These are phyloP conservation scores for Sporothrix globosa DNA, from an alignment of 2,329 filamentous ascomycete genomes.

Conservation along the genomic window DNA sequence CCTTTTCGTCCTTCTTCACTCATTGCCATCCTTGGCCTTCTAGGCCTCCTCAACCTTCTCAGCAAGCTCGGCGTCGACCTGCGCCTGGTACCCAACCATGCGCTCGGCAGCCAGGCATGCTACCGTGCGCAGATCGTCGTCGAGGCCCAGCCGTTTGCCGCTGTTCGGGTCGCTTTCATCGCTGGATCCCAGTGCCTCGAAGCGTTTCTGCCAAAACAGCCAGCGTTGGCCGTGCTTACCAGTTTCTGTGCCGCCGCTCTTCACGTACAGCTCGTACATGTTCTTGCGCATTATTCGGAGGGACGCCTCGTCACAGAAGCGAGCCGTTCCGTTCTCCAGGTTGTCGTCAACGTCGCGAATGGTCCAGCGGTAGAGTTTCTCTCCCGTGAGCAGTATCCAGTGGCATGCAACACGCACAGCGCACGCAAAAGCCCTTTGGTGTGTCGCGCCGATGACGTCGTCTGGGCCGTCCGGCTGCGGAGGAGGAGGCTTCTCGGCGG, in stretches of 20 bases:
- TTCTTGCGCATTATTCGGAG: not conserved
- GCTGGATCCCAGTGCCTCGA: not conserved
- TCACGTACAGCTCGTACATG: not conserved
- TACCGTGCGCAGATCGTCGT: not conserved
- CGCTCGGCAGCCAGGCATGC: constrained; percentile 16
- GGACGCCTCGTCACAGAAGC: not conserved
- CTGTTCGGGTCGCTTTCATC: constrained; percentile 11
- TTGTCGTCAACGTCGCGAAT: constrained; percentile 20
- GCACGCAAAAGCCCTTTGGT: not conserved
- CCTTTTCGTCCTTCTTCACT: not conserved
- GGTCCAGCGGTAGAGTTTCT: not conserved
- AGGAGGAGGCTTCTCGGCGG: not conserved
- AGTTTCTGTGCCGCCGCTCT: not conserved
- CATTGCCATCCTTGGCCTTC: not conserved
- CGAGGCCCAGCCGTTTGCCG: not conserved
- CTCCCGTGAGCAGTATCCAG: constrained; percentile 1
- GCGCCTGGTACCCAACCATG: not conserved
- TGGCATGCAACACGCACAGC: not conserved
- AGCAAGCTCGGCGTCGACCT: constrained; percentile 2
- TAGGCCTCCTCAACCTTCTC: not conserved
- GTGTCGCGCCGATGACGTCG: not conserved
- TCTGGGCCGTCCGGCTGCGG: not conserved
- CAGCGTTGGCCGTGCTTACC: not conserved
- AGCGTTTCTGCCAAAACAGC: constrained; percentile 18
- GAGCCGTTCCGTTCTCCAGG: not conserved